A percentile compares a stretch with the other conserved stretches of the same genome.
Evolutionary conservation across 495 filamentous ascomycete genomes (phyloP).

Genomic region (Cenococcum geophilum): DNA sequence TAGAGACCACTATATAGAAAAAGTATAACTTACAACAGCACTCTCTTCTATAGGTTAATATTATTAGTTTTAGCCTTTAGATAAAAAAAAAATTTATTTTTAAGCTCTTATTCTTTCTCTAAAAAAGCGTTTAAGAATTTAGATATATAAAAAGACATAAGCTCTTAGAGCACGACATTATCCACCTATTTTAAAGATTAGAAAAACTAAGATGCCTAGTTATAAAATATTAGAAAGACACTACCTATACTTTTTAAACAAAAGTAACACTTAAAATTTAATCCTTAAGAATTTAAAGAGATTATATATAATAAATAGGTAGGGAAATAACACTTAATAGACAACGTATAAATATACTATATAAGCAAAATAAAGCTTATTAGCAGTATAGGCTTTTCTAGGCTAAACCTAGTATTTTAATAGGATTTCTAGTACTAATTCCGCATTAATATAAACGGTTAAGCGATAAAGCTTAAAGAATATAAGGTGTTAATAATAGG

Average conservation of each 20-base stretch:
- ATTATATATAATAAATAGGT: no score
- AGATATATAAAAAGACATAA: neutral
- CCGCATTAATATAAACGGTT: neutral
- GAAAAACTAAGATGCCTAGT: neutral
- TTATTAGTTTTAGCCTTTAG: constrained; percentile 14
- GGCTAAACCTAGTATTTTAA: no score
- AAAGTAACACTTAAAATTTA: no score
- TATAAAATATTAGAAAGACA: neutral
- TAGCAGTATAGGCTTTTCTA: no score
- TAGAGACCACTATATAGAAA: constrained; percentile 31
- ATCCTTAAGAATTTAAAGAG: no score
- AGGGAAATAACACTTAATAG: no score
- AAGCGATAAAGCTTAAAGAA: neutral
- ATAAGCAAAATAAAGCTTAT: no score
- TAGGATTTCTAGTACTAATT: no score
- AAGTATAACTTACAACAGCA: constrained; percentile 7
- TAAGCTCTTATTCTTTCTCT: constrained; percentile 14
- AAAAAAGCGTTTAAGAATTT: constrained; percentile 8
- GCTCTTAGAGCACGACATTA: neutral
- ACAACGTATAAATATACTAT: no score
- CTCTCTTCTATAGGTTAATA: constrained; percentile 23
- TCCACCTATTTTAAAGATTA: neutral
- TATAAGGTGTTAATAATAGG: neutral
- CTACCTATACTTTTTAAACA: no score
- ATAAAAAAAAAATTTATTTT: constrained; percentile 2